These are phyloP conservation scores for Thielaviopsis populi DNA, from an alignment of 2,329 filamentous ascomycete genomes.

Conservation along the genomic window DNA sequence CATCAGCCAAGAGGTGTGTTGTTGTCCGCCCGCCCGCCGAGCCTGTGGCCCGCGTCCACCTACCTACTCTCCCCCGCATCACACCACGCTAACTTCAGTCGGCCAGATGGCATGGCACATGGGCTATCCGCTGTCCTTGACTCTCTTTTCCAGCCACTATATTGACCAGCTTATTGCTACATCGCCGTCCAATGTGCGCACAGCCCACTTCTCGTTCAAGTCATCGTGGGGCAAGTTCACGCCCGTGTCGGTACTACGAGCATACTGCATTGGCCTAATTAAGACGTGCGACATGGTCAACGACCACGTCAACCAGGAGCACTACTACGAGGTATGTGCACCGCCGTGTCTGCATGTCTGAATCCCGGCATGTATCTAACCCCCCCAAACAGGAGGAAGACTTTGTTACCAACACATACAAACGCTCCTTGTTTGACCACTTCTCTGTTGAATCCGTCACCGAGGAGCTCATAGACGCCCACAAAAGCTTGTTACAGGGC, in stretches of 20 bases:
- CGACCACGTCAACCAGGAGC: constrained; percentile 60
- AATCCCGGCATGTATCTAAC: neutral
- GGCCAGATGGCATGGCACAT: constrained; percentile 84
- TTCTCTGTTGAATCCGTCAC: constrained; percentile 44
- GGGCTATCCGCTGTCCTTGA: constrained; percentile 91
- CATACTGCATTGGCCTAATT: constrained; percentile 72
- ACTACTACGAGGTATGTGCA: constrained; percentile 66
- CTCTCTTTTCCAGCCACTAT: constrained; percentile 82
- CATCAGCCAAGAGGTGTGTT: constrained; percentile 64
- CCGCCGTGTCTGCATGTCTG: neutral
- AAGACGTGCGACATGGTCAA: constrained; percentile 74
- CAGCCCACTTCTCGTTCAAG: constrained; percentile 45
- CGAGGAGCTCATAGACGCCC: constrained; percentile 38
- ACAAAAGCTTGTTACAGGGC: constrained; percentile 25
- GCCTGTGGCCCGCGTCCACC: too few relatives aligned
- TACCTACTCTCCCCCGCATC: neutral
- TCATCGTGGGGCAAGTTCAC: constrained; percentile 25
- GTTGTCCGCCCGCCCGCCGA: neutral
- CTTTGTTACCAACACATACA: constrained; percentile 84
- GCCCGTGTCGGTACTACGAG: constrained; percentile 53
- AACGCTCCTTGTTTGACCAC: constrained; percentile 56
- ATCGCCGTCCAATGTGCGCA: constrained; percentile 44
- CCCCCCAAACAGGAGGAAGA: constrained; percentile 63
- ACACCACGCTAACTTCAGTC: neutral
- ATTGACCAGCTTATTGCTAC: constrained; percentile 70